Conservation (phyloP, 768 basidiomycete genomes). For the Cystofilobasidium macerans region DNA sequence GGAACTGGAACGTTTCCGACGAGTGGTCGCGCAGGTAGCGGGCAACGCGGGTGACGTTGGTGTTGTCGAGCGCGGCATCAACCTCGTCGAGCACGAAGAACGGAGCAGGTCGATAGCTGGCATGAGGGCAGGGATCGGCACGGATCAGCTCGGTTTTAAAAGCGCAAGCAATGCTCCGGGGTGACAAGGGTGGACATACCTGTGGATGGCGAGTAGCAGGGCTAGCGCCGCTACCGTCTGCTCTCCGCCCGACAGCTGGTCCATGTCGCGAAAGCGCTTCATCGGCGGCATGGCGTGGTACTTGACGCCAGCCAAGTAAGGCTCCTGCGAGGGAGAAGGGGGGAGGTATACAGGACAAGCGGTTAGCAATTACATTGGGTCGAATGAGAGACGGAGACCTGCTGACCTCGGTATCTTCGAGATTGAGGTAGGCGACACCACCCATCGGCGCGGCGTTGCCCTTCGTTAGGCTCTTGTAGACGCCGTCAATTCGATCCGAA, state of each 20-base stretch:
- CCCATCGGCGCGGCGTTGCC: slow-evolving; percentile 87
- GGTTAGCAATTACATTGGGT: no score
- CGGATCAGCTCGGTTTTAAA: not conserved
- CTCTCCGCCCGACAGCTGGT: slow-evolving; percentile 93
- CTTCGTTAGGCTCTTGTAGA: slow-evolving; percentile 96
- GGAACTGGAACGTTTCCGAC: slow-evolving; percentile 78
- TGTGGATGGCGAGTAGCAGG: slow-evolving; percentile 90
- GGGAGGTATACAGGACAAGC: no score
- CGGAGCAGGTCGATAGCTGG: slow-evolving; percentile 85
- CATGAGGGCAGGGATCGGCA: not conserved
- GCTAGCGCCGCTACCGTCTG: slow-evolving; percentile 98
- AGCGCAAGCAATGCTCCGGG: not conserved
- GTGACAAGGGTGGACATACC: slow-evolving; percentile 42
- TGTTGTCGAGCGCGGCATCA: slow-evolving; percentile 94
- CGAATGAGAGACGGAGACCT: not conserved
- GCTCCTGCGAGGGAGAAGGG: slow-evolving; percentile 48
- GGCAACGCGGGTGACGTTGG: slow-evolving; percentile 93
- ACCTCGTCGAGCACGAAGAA: slow-evolving; percentile 99
- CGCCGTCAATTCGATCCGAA: slow-evolving; percentile 81
- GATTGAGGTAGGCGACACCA: slow-evolving; percentile 87
- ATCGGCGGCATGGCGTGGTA: slow-evolving; percentile 99
- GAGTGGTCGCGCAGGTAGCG: slow-evolving; percentile 81
- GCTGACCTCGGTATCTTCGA: slow-evolving; percentile 88
- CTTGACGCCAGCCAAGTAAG: slow-evolving; percentile 79
- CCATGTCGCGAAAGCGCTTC: slow-evolving; percentile 99